Base-by-base conservation (phyloP, 768 basidiomycete species). In the Porpolomopsis calyptriformis region DNA sequence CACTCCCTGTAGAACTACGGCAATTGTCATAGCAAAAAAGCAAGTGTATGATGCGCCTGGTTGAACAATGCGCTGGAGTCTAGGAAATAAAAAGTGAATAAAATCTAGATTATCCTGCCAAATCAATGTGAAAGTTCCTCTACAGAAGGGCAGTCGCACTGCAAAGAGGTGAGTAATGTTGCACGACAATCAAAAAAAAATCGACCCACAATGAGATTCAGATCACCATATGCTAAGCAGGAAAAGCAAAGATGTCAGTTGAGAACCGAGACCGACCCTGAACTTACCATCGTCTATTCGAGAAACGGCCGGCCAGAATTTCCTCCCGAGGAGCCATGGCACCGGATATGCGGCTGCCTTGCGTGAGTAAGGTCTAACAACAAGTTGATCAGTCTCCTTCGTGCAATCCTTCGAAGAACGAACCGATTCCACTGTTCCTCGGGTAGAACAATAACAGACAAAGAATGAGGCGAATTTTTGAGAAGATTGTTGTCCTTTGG, bases 281-380 rank as follows among this genome's bases (percentile, higher is more conserved):
- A 36, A 64, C 82, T 58, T 60, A 92, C 90, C 85, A 69, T 97
- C 94, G 57, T 97, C 93, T 43, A 99, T 77, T 39, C 94, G 74
- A 4, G 87, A 83, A 35, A 93, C 85, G 4, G 86, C 75, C 1
- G 96, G 94, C 96, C 96, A 99, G 68, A 97, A 94, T 66, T 99
- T 99, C 70, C 77, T 85, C 64, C 86, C 82, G 41, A 70, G 69
- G 24, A 99, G 71, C 71, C 80, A 86, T 10, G 83, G 73, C 50
- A 90, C 61, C 19, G 96, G 93, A 62, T 89, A 97, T 6, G 78
- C 92, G n/a, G 96, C 94, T 50, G 80, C 73, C 52, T 89, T 77
- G 27, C 92, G 85, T 38, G 88, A 78, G 62, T 97, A 98, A 11
- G 93, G 91, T 25, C 88, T 90, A 48, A 18, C 22, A 12, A 14